A percentile compares a stretch with the other conserved stretches of the same genome.
Evolutionary conservation across 306 rosid genomes (phyloP).

Genomic region (Trifolium pratense): DNA sequence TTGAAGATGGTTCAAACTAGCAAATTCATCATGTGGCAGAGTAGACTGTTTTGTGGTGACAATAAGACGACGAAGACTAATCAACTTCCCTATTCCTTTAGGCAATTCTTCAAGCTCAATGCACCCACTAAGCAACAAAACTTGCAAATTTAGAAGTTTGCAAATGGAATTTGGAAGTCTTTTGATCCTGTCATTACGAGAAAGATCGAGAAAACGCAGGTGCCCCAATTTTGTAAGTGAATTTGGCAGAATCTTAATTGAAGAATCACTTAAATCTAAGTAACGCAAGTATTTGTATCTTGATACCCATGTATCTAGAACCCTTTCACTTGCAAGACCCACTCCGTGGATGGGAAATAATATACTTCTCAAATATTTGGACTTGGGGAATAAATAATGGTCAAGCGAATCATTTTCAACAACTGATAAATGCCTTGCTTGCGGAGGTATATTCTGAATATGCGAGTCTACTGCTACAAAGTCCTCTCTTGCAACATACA

Average conservation of each 20-base stretch:
- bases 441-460: neutral
- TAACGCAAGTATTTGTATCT: neutral
- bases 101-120: slow-evolving; percentile 17
- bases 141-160: neutral
- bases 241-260: neutral
- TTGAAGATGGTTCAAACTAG: neutral
- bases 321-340: neutral
- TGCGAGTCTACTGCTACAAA: neutral
- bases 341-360: neutral
- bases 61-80: slow-evolving; percentile 1
- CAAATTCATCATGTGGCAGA: neutral
- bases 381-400: neutral
- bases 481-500: neutral
- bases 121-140: neutral
- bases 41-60: slow-evolving; percentile 33
- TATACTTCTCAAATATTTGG: neutral
- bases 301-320: neutral
- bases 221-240: neutral
- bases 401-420: neutral
- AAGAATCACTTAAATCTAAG: slow-evolving; percentile 1
- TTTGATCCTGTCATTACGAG: neutral
- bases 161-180: neutral
- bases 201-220: neutral
- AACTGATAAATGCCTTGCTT: neutral
- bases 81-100: slow-evolving; percentile 6